A percentile compares a stretch with the other conserved stretches of the same genome.
These are phyloP conservation scores for Leucocoprinus sp. DNA, from an alignment of 768 basidiomycete species.

Conservation along the genomic window DNA sequence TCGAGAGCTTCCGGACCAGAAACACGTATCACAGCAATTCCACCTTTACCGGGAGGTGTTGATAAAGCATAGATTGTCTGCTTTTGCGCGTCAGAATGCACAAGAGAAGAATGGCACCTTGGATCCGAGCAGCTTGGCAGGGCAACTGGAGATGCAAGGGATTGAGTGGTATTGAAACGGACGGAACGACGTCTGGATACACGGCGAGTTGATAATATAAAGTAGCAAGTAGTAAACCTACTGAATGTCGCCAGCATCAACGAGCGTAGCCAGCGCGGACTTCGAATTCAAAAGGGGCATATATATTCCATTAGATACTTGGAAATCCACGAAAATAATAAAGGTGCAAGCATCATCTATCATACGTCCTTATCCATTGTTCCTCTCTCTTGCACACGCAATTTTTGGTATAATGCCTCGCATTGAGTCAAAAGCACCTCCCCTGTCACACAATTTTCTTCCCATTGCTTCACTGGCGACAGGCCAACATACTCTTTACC, in stretches of 20 bases:
- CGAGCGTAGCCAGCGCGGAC: no score
- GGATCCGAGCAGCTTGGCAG: neutral
- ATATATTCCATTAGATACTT: no score
- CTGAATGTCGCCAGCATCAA: slow-evolving; percentile 1
- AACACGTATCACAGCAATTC: slow-evolving; percentile 74
- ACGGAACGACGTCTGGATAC: neutral
- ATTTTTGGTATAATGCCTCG: slow-evolving; percentile 40
- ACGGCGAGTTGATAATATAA: neutral
- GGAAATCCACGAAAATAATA: neutral
- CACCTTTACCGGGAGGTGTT: slow-evolving; percentile 79
- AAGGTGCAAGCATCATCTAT: neutral
- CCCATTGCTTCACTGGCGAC: slow-evolving; percentile 42
- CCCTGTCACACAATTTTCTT: slow-evolving; percentile 38
- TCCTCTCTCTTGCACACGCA: slow-evolving; percentile 22
- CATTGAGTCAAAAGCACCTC: slow-evolving; percentile 43
- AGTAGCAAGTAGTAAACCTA: neutral
- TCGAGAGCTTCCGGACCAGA: slow-evolving; percentile 66
- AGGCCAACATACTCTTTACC: slow-evolving; percentile 47
- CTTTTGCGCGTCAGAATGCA: slow-evolving; percentile 45
- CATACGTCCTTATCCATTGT: slow-evolving; percentile 8
- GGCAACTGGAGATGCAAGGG: neutral
- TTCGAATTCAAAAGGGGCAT: no score
- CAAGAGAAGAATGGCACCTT: slow-evolving; percentile 11
- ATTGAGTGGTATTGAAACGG: neutral
- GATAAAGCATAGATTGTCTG: slow-evolving; percentile 82